Percentiles rank a stretch among this genome's conserved stretches.
Conservation (phyloP, 768 basidiomycete species). For the Lentinus tigrinus region DNA sequence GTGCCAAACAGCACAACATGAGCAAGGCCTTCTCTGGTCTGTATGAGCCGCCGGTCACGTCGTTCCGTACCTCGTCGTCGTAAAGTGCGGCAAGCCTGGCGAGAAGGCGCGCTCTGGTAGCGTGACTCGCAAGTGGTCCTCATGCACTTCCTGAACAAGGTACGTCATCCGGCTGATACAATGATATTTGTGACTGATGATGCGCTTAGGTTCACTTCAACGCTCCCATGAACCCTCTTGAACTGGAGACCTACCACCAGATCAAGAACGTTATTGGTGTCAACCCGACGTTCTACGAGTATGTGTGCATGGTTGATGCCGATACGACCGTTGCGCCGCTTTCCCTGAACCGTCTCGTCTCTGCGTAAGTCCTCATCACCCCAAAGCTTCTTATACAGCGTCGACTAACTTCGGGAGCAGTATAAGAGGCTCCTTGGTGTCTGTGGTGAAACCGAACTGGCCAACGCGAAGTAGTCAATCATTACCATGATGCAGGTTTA, state of each 20-base stretch:
- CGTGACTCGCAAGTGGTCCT: slow-evolving; percentile 95
- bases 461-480: slow-evolving; percentile 92
- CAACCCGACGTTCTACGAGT: slow-evolving; percentile 98
- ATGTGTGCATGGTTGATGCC: slow-evolving; percentile 89
- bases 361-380: slow-evolving; percentile 63
- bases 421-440: slow-evolving; percentile 92
- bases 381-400: background rate
- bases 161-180: too few relatives aligned
- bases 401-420: slow-evolving; percentile 37
- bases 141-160: slow-evolving; percentile 98
- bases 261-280: slow-evolving; percentile 99
- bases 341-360: slow-evolving; percentile 87
- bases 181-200: too few relatives aligned
- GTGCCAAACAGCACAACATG: slow-evolving; percentile 96
- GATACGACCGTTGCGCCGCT: slow-evolving; percentile 91
- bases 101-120: slow-evolving; percentile 91
- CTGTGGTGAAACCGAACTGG: slow-evolving; percentile 91
- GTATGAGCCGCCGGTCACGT: slow-evolving; percentile 93
- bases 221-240: slow-evolving; percentile 92
- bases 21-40: slow-evolving; percentile 96
- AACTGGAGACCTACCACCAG: slow-evolving; percentile 98
- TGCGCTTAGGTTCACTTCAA: slow-evolving; percentile 86
- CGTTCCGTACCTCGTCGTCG: slow-evolving; percentile 89
- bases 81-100: slow-evolving; percentile 93
- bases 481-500: slow-evolving; percentile 99